Evolutionary conservation across 371 early-diverging fungal species (phyloP), one percentile per base, ranked within the genome.

Genomic region (Parasitella parasitica): DNA sequence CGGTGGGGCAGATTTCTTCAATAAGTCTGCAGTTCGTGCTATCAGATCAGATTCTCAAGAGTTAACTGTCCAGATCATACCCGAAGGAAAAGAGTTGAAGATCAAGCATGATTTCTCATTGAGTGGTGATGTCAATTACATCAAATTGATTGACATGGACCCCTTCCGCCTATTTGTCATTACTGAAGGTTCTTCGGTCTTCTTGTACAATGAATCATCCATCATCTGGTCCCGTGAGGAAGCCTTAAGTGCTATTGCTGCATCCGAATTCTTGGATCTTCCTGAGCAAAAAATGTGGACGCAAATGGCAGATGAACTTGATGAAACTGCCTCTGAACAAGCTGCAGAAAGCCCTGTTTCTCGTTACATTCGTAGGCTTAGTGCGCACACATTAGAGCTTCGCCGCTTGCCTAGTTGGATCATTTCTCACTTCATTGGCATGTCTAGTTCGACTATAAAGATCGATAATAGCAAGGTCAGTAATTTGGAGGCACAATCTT

Each of bases 211-310:
- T 20, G 75, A 65, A 24, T 64, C 74, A 4, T 72, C 69, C 15
- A 30, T 66, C 8, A 27, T 79, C 4, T 97, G 97, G 97, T 81
- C 86, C 24, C 89, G 94, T 34, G 91, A 94, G 51, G 97, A 97
- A 72, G 81, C 92, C 13, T 78, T 96, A 61, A 85, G 92, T 0
- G 80, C 88, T 34, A 76, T 82, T 6, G 75, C 77, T 2, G 84
- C 84, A n/a, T 80, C 89, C 35, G 90, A 83, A 60, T 93, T 94
- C 66, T 67, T 96, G 52, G 94, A 94, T 43, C 78, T 95, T 16
- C 95, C 95, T 5, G 91, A 92, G 59, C 78, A 82, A 48, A 81
- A 85, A 38, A 69, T 87, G 54, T 88, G 89, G 73, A 90, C 92
- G 1, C 86, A 91, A 67, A 89, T 91, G 57, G 81, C 78, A 0